phyloP scores from a whole-genome alignment of 495 filamentous ascomycete genomes.

The Penicillium silybi region DNA sequence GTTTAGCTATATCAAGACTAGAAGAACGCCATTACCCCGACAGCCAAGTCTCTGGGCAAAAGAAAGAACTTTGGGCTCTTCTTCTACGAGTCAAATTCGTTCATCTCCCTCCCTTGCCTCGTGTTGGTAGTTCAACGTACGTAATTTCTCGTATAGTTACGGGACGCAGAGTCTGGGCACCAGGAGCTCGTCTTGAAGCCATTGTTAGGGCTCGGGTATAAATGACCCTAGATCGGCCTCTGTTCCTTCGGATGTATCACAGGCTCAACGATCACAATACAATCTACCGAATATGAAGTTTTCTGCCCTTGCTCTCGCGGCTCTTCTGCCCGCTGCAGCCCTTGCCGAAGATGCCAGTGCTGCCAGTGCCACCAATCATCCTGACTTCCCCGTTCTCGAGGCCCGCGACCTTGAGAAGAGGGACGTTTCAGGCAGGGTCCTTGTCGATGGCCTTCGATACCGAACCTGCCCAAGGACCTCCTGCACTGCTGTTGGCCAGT shows the following conservation, averaged over 20 bases:
- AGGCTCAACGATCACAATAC: neutral
- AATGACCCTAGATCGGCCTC: neutral
- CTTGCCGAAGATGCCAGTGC: neutral
- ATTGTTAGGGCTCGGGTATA: neutral
- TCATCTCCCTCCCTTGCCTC: neutral
- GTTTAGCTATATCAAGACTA: too few species aligned
- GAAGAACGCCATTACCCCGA: too few species aligned
- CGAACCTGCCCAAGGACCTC: neutral
- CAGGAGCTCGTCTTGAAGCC: neutral
- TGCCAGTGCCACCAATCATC: neutral
- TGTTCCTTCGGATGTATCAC: neutral
- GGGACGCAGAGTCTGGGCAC: neutral
- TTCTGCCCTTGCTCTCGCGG: neutral
- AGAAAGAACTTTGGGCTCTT: neutral
- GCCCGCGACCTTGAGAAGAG: neutral
- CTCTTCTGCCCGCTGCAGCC: neutral
- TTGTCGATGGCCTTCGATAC: neutral
- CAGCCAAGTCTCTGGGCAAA: too few species aligned
- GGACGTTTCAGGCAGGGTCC: neutral
- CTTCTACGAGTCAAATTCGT: neutral
- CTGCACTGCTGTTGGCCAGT: constrained; percentile 2
- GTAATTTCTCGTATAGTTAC: neutral
- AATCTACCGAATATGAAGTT: neutral
- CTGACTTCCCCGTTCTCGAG: neutral
- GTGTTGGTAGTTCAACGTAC: neutral